phyloP scores from a whole-genome alignment of 768 basidiomycete species.

The Lepiota brunneoincarnata region DNA sequence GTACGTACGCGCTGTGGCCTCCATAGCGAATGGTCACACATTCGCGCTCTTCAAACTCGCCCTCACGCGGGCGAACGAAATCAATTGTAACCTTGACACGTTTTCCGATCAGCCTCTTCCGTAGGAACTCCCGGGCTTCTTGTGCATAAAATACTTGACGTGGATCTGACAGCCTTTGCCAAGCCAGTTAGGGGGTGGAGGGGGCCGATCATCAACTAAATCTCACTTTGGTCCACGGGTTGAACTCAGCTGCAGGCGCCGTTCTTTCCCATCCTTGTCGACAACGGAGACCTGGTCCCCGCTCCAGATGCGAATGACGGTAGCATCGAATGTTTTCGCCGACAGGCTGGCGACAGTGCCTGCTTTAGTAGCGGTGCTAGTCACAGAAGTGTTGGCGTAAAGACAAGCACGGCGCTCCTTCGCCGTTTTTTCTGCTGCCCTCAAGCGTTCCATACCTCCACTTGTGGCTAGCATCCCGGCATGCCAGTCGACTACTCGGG shows the following conservation, averaged over 20 bases:
- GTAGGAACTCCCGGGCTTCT: slow-evolving; percentile 90
- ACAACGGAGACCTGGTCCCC: slow-evolving; percentile 86
- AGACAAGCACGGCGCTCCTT: slow-evolving; percentile 73
- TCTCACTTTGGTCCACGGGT: slow-evolving; percentile 78
- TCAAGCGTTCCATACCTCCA: slow-evolving; percentile 86
- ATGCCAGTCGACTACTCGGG: slow-evolving; percentile 96
- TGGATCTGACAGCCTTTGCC: slow-evolving; percentile 70
- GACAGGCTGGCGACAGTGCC: slow-evolving; percentile 44
- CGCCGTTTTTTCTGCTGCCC: slow-evolving; percentile 77
- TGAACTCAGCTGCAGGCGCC: slow-evolving; percentile 83
- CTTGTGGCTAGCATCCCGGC: slow-evolving; percentile 86
- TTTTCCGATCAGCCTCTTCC: slow-evolving; percentile 92
- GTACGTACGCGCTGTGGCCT: slow-evolving; percentile 69
- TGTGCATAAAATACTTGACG: slow-evolving; percentile 86
- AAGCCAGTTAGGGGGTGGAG: neutral
- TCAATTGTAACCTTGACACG: slow-evolving; percentile 81
- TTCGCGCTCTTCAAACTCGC: slow-evolving; percentile 92
- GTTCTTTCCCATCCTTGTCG: slow-evolving; percentile 77
- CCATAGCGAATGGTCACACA: slow-evolving; percentile 88
- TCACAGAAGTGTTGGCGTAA: slow-evolving; percentile 54
- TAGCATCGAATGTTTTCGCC: slow-evolving; percentile 68
- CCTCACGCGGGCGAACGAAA: slow-evolving; percentile 88
- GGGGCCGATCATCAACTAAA: neutral
- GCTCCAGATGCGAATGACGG: slow-evolving; percentile 86
- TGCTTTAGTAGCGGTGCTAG: slow-evolving; percentile 38